These are phyloP conservation scores for Mortierella alpina DNA, from an alignment of 192 early-diverging fungal species.

Conservation along the genomic window DNA sequence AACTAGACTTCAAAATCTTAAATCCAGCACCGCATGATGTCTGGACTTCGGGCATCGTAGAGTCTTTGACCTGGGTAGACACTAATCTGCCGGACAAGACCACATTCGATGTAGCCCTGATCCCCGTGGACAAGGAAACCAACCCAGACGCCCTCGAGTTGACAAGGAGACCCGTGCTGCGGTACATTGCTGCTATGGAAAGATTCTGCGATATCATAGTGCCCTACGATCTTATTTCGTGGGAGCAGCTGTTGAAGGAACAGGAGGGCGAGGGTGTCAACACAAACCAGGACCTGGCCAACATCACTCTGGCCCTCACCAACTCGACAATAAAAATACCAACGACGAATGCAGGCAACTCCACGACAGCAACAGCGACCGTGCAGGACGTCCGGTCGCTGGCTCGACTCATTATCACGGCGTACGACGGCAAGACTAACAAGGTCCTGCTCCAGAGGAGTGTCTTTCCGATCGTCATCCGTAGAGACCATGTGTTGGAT, in stretches of 20 bases:
- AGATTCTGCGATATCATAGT: slow-evolving; percentile 21
- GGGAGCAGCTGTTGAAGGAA: slow-evolving; percentile 23
- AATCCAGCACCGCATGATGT: slow-evolving; percentile 26
- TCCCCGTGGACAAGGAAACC: slow-evolving; percentile 26
- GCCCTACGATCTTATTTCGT: slow-evolving; percentile 31
- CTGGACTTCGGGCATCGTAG: slow-evolving; percentile 25
- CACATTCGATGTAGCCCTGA: slow-evolving; percentile 26
- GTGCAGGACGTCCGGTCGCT: slow-evolving; percentile 6
- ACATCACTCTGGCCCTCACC: neutral
- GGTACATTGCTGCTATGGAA: slow-evolving; percentile 11
- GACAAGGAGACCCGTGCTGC: slow-evolving; percentile 28
- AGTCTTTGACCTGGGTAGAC: slow-evolving; percentile 18
- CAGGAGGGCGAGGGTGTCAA: slow-evolving; percentile 12
- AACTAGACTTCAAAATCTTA: slow-evolving; percentile 9
- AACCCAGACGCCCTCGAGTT: slow-evolving; percentile 22
- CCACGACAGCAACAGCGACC: neutral
- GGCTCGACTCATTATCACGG: slow-evolving; percentile 26
- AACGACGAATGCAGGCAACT: neutral
- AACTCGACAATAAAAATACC: neutral
- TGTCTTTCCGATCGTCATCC: slow-evolving; percentile 26
- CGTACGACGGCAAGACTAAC: slow-evolving; percentile 35
- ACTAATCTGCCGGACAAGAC: slow-evolving; percentile 9
- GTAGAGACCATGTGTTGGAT: slow-evolving; percentile 20
- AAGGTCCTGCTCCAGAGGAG: slow-evolving; percentile 19
- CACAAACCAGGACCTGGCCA: neutral